Percentiles rank a stretch among this genome's conserved stretches.
phyloP scores from a whole-genome alignment of 345 rosid species.

The Ailanthus altissimus region DNA sequence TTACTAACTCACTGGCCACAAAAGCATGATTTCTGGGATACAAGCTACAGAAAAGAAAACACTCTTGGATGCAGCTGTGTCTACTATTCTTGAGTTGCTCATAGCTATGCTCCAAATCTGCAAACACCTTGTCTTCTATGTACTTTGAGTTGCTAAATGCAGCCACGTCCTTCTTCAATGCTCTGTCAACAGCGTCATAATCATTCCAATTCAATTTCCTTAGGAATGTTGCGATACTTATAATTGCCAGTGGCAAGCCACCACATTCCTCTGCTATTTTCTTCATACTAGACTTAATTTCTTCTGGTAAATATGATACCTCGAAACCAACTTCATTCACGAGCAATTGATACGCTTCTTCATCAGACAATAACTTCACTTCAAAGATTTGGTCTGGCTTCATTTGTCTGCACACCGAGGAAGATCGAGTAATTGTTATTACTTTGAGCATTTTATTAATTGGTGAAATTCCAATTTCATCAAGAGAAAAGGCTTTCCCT shows the following conservation, averaged over 20 bases:
- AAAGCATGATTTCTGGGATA: not conserved
- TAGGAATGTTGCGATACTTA: not conserved
- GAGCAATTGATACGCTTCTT: not conserved
- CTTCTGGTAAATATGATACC: not conserved
- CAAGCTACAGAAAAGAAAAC: not conserved
- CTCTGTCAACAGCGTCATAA: too few relatives aligned
- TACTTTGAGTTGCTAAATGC: not conserved
- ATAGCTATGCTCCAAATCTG: not conserved
- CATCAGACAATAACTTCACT: not conserved
- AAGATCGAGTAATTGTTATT: not conserved
- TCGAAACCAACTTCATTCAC: not conserved
- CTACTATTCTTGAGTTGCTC: not conserved
- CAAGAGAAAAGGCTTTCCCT: not conserved
- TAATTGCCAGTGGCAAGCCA: not conserved
- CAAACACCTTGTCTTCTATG: not conserved
- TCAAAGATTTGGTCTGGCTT: not conserved
- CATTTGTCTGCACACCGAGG: not conserved
- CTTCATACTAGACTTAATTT: too few relatives aligned
- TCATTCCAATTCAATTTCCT: not conserved
- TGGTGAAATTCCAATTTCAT: not conserved
- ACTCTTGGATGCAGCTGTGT: not conserved
- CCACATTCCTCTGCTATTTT: too few relatives aligned
- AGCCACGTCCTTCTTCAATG: too few relatives aligned
- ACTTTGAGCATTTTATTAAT: too few relatives aligned
- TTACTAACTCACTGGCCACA: not conserved